Percentiles rank a stretch among this genome's conserved stretches.
Evolutionary conservation across 495 filamentous ascomycete species (phyloP).

Genomic region (Trichocladium uniseriatum): DNA sequence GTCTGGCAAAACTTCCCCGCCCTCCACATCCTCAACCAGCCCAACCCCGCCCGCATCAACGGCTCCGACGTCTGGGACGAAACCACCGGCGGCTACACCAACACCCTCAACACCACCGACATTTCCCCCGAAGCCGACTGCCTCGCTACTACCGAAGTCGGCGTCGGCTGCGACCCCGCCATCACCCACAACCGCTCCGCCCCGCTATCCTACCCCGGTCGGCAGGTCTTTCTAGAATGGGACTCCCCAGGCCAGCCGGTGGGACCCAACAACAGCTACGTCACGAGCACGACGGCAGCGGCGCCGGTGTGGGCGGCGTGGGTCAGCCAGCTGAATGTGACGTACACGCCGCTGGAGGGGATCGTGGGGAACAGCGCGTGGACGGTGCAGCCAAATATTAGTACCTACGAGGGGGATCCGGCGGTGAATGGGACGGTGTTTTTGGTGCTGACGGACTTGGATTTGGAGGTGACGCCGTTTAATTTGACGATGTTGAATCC

Average conservation of each 20-base stretch:
- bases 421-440: conserved; percentile 75
- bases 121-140: conserved; percentile 40
- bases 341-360: conserved; percentile 59
- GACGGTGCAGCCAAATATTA: conserved; percentile 59
- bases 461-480: conserved; percentile 63
- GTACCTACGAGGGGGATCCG: conserved; percentile 56
- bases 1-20: conserved; percentile 86
- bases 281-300: conserved; percentile 53
- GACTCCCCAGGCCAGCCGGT: conserved; percentile 58
- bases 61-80: conserved; percentile 48
- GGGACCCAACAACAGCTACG: conserved; percentile 74
- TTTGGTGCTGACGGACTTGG: conserved; percentile 61
- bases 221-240: conserved; percentile 62
- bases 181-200: conserved; percentile 56
- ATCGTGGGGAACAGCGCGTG: conserved; percentile 42
- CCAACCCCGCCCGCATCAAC: conserved; percentile 56
- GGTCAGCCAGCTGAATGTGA: conserved; percentile 78
- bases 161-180: conserved; percentile 50
- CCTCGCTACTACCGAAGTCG: conserved; percentile 40
- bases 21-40: conserved; percentile 65
- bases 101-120: conserved; percentile 28
- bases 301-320: conserved; percentile 61
- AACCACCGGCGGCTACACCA: conserved; percentile 41
- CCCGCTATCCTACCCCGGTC: conserved; percentile 68
- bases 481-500: conserved; percentile 66